Base-by-base conservation (phyloP, 202 grass and related monocot species). In the Panicum virgatum region DNA sequence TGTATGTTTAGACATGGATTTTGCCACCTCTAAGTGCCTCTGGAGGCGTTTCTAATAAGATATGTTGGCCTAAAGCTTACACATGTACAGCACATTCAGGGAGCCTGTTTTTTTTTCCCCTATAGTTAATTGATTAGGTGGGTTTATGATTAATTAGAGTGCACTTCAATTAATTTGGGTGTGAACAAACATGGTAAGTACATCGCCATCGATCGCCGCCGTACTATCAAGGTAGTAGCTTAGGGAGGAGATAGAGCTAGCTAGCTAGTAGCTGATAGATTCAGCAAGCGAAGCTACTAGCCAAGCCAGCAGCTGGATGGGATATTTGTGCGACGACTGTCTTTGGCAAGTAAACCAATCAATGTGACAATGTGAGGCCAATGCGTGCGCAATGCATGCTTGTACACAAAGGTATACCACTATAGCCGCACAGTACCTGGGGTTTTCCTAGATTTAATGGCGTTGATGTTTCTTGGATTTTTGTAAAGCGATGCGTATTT, bases 321-420 rank as follows among this genome's bases (percentile, higher is more conserved):
- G n/a, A n/a, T n/a, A 46, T 66, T 16, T 12, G 15, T 44, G 75
- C 47, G 23, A 32, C 42, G n/a, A n/a, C n/a, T 71, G 54, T 13
- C 74, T 56, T 43, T 59, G 73, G 44, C 73, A 43, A 27, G 73
- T 22, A 29, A 72, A 62, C 52, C 42, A 72, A 53, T 67, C 74
- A n/a, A n/a, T n/a, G n/a, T n/a, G n/a, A n/a, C n/a, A 62, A 62
- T 52, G 53, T 23, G 75, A 70, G 52, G 73, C 52, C 65, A 12
- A 39, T 57, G 72, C 52, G 69, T 54, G 72, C 66, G 44, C 59
- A 83, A 60, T 65, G 46, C 47, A 76, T 36, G 62, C 72, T 76
- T 83, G 18, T 45, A 23, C 72, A 76, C 36, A 56, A 83, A 83
- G 81, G 18, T 18, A 75, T 40, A 45, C 43, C 44, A 46, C 44